Base-by-base conservation (phyloP, 305 asterid species). In the Coffea humblotiana region DNA sequence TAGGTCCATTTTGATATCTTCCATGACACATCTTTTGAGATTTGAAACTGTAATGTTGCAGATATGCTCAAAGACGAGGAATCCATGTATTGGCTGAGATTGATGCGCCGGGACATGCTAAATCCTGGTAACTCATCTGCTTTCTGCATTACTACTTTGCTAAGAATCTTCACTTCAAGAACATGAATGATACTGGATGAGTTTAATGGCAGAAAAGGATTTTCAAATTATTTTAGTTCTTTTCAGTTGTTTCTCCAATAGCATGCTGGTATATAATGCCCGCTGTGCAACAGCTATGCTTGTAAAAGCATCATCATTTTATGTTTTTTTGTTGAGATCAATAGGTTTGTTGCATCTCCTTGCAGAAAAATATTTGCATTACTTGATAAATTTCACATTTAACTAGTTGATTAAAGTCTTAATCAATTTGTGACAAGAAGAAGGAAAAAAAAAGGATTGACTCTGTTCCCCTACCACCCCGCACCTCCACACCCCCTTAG, bases 101-200 rank as follows among this genome's bases (percentile, higher is more conserved):
- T 52, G 99, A 96, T 80, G 97, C 94, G 58, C 99, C 99, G 0
- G 99, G 98, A 63, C 98, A 96, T 80, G 97, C 98, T 83, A 77
- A 78, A 71, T 96, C 99, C 79, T 96, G 98, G 98, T 96, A 92
- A 47, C 45, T 63, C 74, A 75, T 29, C 66, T 78, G 67, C 51
- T 56, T n/a, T 21, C 56, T 25, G 0, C 23, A 3, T 72, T 23
- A 8, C 43, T 27, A 29, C n/a, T 40, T 56, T 60, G 10, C 23
- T n/a, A 5, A 6, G n/a, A 6, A 72, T 25, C 18, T 71, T 45
- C 76, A 67, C 69, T 25, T 18, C 27, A 27, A 47, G 47, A 45
- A 60, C 25, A 18, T 47, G 3, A 25, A 40, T 40, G 65, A 14
- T 47, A 51, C 16, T 10, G 9, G 48, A 51, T 72, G 45, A 72